phyloP scores from a whole-genome alignment of 495 filamentous ascomycete species.

The Glarea lozoyensis region DNA sequence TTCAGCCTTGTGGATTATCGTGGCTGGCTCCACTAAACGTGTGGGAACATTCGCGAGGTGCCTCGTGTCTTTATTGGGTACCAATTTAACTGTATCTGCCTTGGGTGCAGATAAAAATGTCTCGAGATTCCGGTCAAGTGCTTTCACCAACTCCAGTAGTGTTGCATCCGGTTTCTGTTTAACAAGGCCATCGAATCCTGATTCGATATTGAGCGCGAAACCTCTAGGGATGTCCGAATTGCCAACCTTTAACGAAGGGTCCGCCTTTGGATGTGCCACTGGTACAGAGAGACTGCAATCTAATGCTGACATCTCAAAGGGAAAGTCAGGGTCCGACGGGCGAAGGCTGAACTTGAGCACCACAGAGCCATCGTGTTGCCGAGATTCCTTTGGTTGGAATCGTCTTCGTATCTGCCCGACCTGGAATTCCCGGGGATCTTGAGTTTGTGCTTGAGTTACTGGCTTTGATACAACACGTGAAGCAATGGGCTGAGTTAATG shows the following conservation, averaged over 20 bases:
- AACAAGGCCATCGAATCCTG: conserved; percentile 64
- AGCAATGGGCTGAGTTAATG: conserved; percentile 19
- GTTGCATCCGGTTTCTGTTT: conserved; percentile 46
- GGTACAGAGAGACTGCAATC: conserved; percentile 63
- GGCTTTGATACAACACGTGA: conserved; percentile 54
- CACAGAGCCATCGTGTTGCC: conserved; percentile 33
- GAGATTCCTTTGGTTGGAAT: conserved; percentile 52
- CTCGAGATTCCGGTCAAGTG: conserved; percentile 68
- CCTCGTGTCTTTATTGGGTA: conserved; percentile 52
- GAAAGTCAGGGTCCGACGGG: conserved; percentile 51
- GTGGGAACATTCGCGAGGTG: conserved; percentile 23
- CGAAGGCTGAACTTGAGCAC: conserved; percentile 50
- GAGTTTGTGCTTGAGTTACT: conserved; percentile 51
- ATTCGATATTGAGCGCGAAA: conserved; percentile 72
- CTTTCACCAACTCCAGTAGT: conserved; percentile 59
- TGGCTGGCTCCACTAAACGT: conserved; percentile 8
- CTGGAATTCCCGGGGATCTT: conserved; percentile 68
- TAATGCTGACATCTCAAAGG: conserved; percentile 21
- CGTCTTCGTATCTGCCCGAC: conserved; percentile 66
- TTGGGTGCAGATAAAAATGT: conserved; percentile 60
- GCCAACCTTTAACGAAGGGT: conserved; percentile 53
- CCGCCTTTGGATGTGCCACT: conserved; percentile 44
- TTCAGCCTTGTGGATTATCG: not conserved
- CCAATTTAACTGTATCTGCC: conserved; percentile 69
- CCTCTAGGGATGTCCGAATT: conserved; percentile 75